Percentiles rank a stretch among this genome's conserved stretches.
Evolutionary conservation across 2,329 filamentous ascomycete species (phyloP).

Genomic region (Simplicillium aogashimaense): DNA sequence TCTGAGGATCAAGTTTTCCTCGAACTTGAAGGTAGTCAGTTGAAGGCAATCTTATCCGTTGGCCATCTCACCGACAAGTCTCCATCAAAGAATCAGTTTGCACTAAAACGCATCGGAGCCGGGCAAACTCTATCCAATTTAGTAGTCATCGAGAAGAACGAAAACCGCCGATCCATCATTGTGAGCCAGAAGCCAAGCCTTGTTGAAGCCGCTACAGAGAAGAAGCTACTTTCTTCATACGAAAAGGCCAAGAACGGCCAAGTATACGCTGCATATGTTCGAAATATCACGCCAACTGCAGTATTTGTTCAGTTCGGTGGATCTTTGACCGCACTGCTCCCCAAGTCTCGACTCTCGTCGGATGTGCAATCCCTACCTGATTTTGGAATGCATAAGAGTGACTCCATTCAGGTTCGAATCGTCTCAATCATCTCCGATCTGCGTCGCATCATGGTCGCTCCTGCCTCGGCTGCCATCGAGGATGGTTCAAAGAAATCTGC

Average conservation of each 20-base stretch:
- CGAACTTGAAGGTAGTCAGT: constrained; percentile 60
- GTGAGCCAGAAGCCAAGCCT: constrained; percentile 79
- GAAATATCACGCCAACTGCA: constrained; percentile 71
- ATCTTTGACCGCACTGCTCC: constrained; percentile 66
- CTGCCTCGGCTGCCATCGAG: constrained; percentile 36
- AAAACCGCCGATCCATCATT: constrained; percentile 63
- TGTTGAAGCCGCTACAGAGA: constrained; percentile 61
- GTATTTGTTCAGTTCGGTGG: constrained; percentile 84
- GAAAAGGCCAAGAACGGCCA: constrained; percentile 62
- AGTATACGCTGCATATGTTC: constrained; percentile 68
- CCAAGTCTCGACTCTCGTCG: constrained; percentile 66
- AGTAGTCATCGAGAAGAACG: constrained; percentile 79
- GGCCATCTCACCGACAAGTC: constrained; percentile 82
- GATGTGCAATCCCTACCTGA: constrained; percentile 57
- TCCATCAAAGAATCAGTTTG: constrained; percentile 63
- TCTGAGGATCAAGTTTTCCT: constrained; percentile 66
- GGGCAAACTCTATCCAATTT: constrained; percentile 76
- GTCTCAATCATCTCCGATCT: constrained; percentile 61
- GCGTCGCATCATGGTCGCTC: constrained; percentile 53
- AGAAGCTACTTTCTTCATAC: constrained; percentile 61
- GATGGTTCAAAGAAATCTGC: constrained; percentile 28
- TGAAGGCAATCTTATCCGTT: constrained; percentile 69
- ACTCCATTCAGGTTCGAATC: constrained; percentile 66
- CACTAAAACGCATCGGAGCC: constrained; percentile 71
- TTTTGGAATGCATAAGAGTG: constrained; percentile 70